A percentile compares a stretch with the other conserved stretches of the same genome.
Evolutionary conservation across 441 rosid species (phyloP).

Genomic region (Jatropha podagrica): DNA sequence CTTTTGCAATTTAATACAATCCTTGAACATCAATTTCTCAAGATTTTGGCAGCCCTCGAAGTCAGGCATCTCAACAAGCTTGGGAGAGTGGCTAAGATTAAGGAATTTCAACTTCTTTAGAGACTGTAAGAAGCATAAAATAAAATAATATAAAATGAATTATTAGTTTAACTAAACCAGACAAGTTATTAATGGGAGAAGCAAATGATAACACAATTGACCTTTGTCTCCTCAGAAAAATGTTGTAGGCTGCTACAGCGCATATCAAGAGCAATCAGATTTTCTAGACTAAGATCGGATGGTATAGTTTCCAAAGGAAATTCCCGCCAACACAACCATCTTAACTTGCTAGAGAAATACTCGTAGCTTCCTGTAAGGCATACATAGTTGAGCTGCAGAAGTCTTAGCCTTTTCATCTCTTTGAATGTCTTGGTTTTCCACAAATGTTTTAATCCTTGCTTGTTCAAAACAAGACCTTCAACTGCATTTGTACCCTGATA

Average conservation of each 20-base stretch:
- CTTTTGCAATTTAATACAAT: slow-evolving; percentile 17
- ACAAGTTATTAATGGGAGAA: neutral
- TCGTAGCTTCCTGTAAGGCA: slow-evolving; percentile 10
- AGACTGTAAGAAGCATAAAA: slow-evolving; percentile 23
- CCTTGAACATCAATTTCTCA: slow-evolving; percentile 23
- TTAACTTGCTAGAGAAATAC: slow-evolving; percentile 13
- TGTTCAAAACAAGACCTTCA: slow-evolving; percentile 18
- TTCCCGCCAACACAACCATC: slow-evolving; percentile 22
- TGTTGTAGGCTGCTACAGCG: slow-evolving; percentile 12
- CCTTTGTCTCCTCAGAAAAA: slow-evolving; percentile 19
- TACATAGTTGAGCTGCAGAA: slow-evolving; percentile 16
- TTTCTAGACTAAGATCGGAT: slow-evolving; percentile 4
- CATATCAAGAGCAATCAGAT: slow-evolving; percentile 18
- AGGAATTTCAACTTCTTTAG: slow-evolving; percentile 22
- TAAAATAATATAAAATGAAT: too few species aligned
- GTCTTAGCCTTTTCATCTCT: slow-evolving; percentile 27
- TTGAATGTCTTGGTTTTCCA: slow-evolving; percentile 14
- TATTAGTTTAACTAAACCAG: neutral
- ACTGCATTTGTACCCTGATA: slow-evolving; percentile 22
- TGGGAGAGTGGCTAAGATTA: slow-evolving; percentile 23
- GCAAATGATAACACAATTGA: neutral
- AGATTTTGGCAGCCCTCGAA: slow-evolving; percentile 17
- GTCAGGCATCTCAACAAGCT: slow-evolving; percentile 22
- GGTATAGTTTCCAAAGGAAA: slow-evolving; percentile 23
- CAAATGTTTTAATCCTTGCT: neutral